Evolutionary conservation across 352 stramenopile species (phyloP).

Genomic region (Pythium phragmiticola): DNA sequence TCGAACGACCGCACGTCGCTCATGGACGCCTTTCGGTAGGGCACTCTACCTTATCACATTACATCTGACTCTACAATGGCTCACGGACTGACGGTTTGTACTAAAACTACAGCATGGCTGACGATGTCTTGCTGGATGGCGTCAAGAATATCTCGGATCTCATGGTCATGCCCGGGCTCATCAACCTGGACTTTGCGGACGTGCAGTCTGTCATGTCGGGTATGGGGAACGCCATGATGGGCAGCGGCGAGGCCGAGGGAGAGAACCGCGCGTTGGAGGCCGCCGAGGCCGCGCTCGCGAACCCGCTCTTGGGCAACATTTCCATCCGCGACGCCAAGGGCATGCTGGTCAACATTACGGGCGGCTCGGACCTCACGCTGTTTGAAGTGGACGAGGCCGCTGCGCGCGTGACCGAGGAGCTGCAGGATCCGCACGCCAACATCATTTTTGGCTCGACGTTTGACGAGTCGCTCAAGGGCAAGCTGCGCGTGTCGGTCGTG

Average conservation of each 20-base stretch:
- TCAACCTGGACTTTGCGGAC: constrained; percentile 88
- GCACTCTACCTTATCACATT: neutral
- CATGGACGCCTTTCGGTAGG: constrained; percentile 84
- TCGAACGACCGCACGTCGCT: constrained; percentile 83
- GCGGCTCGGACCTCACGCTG: constrained; percentile 92
- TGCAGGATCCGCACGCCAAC: constrained; percentile 85
- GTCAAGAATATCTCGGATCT: constrained; percentile 89
- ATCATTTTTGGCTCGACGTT: constrained; percentile 90
- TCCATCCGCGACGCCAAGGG: constrained; percentile 91
- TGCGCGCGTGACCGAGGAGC: constrained; percentile 84
- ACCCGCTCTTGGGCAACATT: constrained; percentile 88
- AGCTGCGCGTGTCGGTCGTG: constrained; percentile 84
- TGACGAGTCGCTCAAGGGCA: constrained; percentile 76
- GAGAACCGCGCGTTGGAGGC: constrained; percentile 86
- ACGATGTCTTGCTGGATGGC: constrained; percentile 83
- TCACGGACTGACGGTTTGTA: neutral
- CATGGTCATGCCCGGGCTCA: constrained; percentile 88
- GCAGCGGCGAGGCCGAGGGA: constrained; percentile 89
- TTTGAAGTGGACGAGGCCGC: constrained; percentile 90
- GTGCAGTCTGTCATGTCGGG: constrained; percentile 88
- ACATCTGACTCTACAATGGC: neutral
- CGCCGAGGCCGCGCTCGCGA: constrained; percentile 84
- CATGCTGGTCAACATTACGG: constrained; percentile 95
- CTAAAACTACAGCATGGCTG: constrained; percentile 50
- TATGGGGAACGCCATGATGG: constrained; percentile 90